Evolutionary conservation across 495 filamentous ascomycete genomes (phyloP).

Genomic region (Hyaloscypha variabilis): DNA sequence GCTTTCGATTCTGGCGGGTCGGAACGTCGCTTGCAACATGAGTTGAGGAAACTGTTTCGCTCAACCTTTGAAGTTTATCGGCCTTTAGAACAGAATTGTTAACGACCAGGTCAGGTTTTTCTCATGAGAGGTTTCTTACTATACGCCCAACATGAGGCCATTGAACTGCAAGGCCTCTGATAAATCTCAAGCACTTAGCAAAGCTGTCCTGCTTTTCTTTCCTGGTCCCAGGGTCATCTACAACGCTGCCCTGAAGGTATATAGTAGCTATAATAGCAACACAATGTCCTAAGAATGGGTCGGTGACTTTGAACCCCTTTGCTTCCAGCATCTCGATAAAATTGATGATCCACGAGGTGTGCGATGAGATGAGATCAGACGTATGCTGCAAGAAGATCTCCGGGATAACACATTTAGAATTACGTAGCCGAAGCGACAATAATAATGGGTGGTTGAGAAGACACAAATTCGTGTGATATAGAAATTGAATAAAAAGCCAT

Average conservation of each 20-base stretch:
- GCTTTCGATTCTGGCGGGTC: constrained; percentile 43
- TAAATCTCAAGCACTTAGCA: constrained; percentile 48
- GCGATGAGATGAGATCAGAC: constrained; percentile 48
- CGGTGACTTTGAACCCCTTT: constrained; percentile 44
- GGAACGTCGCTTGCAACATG: constrained; percentile 42
- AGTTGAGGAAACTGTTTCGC: constrained; percentile 48
- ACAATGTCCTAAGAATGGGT: constrained; percentile 51
- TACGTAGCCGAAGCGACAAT: constrained; percentile 47
- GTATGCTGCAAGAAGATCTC: constrained; percentile 54
- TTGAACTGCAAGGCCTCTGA: constrained; percentile 41
- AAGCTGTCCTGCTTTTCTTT: constrained; percentile 48
- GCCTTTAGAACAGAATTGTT: constrained; percentile 35
- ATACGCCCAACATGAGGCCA: constrained; percentile 53
- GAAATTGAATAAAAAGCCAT: constrained; percentile 50
- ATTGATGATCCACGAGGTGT: constrained; percentile 52
- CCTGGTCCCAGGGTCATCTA: constrained; percentile 39
- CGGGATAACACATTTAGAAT: constrained; percentile 47
- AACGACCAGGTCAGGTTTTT: not conserved
- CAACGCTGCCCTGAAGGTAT: constrained; percentile 51
- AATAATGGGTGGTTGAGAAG: constrained; percentile 51
- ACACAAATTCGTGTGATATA: constrained; percentile 53
- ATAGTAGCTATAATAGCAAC: constrained; percentile 53
- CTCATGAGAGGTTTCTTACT: constrained; percentile 34
- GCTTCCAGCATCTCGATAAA: constrained; percentile 51
- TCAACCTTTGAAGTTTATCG: constrained; percentile 43